phyloP scores from a whole-genome alignment of 129 eudicot genomes.

The Flaveria sonorensis region DNA sequence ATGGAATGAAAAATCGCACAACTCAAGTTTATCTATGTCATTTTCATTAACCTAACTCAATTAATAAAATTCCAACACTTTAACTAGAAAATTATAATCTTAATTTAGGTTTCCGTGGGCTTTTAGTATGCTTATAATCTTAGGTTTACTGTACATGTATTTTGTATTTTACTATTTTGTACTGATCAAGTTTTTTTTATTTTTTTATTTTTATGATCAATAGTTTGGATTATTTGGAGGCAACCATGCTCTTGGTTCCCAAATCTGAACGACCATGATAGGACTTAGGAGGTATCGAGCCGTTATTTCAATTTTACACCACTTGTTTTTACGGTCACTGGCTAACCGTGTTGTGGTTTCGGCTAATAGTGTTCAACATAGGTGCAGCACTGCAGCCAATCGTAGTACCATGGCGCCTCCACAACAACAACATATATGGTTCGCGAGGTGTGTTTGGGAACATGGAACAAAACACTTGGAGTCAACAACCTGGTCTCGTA shows the following conservation, averaged over 20 bases:
- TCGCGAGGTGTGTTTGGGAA: slow-evolving; percentile 73
- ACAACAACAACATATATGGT: slow-evolving; percentile 54
- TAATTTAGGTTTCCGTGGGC: background rate
- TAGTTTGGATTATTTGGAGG: slow-evolving; percentile 75
- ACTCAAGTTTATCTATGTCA: no score
- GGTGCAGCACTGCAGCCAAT: slow-evolving; percentile 49
- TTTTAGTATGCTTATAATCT: background rate
- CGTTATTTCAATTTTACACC: slow-evolving; percentile 3
- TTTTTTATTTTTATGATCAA: background rate
- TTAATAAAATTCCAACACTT: background rate
- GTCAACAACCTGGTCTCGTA: slow-evolving; percentile 59
- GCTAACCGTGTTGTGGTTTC: slow-evolving; percentile 17
- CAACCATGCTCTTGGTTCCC: slow-evolving; percentile 69
- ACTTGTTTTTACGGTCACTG: background rate
- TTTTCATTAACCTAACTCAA: background rate
- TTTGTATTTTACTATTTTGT: background rate
- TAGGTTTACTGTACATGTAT: background rate
- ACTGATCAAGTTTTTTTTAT: background rate
- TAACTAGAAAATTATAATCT: background rate
- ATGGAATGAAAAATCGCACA: no score
- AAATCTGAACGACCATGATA: slow-evolving; percentile 75
- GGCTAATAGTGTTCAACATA: slow-evolving; percentile 64
- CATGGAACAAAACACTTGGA: slow-evolving; percentile 67
- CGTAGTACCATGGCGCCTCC: slow-evolving; percentile 69
- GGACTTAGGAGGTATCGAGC: slow-evolving; percentile 17